phyloP scores from a whole-genome alignment of 2,329 filamentous ascomycete genomes.

The Phaeophleospora eucalypticola region DNA sequence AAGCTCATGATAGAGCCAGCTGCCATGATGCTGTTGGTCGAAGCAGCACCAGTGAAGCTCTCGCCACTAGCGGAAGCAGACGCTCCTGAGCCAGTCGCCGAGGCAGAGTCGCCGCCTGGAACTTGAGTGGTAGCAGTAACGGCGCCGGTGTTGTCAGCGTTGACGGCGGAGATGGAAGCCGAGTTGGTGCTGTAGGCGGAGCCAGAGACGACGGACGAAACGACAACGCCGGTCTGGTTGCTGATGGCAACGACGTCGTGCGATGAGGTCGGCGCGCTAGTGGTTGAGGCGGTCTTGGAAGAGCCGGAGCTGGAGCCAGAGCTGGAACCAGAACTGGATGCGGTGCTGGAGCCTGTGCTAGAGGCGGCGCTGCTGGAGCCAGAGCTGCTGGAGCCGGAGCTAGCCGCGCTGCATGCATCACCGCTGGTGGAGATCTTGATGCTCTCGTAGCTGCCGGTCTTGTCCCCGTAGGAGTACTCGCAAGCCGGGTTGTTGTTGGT shows the following conservation, averaged over 20 bases:
- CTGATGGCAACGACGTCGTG: slow-evolving; percentile 20
- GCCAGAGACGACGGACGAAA: slow-evolving; percentile 22
- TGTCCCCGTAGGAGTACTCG: slow-evolving; percentile 49
- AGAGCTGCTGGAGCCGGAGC: slow-evolving; percentile 17
- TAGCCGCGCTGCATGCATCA: slow-evolving; percentile 31
- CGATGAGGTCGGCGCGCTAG: slow-evolving; percentile 30
- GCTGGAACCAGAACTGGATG: slow-evolving; percentile 6
- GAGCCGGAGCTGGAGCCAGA: no score
- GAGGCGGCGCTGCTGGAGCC: slow-evolving; percentile 7
- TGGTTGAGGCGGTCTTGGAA: slow-evolving; percentile 7
- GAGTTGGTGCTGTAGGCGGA: slow-evolving; percentile 25
- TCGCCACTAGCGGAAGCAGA: slow-evolving; percentile 9
- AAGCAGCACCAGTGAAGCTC: slow-evolving; percentile 16
- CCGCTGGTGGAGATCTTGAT: slow-evolving; percentile 42
- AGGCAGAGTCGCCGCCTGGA: slow-evolving; percentile 6
- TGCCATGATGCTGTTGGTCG: slow-evolving; percentile 11
- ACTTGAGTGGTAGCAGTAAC: slow-evolving; percentile 16
- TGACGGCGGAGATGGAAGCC: slow-evolving; percentile 23
- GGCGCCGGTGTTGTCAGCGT: slow-evolving; percentile 13
- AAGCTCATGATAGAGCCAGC: slow-evolving; percentile 24
- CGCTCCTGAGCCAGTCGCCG: slow-evolving; percentile 10
- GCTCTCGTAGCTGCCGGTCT: slow-evolving; percentile 44
- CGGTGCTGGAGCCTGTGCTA: slow-evolving; percentile 8
- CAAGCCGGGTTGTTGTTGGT: slow-evolving; percentile 51
- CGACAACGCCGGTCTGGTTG: slow-evolving; percentile 19